Evolutionary conservation across 768 basidiomycete genomes (phyloP).

Genomic region (Holtermanniella nyarrowii): DNA sequence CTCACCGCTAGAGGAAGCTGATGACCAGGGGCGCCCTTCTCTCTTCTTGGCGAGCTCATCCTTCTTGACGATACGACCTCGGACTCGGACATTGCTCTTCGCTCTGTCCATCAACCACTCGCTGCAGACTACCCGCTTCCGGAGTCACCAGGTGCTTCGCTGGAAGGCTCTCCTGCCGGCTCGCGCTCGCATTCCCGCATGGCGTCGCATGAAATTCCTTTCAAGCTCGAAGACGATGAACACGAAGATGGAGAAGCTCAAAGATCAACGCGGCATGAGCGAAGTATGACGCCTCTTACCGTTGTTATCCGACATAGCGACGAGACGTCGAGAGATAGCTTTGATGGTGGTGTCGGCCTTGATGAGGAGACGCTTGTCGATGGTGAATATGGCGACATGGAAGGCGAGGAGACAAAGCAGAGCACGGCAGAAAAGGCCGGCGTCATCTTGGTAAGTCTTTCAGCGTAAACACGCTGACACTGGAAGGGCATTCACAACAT

Average conservation of each 20-base stretch:
- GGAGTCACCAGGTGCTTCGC: background rate
- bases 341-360: slow-evolving; percentile 2
- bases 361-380: slow-evolving; percentile 37
- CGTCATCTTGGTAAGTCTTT: slow-evolving; percentile 60
- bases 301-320: background rate
- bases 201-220: background rate
- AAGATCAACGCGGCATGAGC: background rate
- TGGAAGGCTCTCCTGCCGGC: background rate
- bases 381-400: slow-evolving; percentile 28
- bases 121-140: background rate
- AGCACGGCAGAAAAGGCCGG: slow-evolving; percentile 66
- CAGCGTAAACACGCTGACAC: background rate
- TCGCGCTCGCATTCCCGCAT: background rate
- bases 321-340: background rate
- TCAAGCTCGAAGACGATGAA: background rate
- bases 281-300: background rate
- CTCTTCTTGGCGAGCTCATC: slow-evolving; percentile 78
- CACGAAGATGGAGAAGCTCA: background rate
- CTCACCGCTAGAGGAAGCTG: too few species aligned
- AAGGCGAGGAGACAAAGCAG: slow-evolving; percentile 14
- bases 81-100: background rate
- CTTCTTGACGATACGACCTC: slow-evolving; percentile 45
- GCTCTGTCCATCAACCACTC: slow-evolving; percentile 41
- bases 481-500: slow-evolving; percentile 86
- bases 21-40: slow-evolving; percentile 74